Evolutionary conservation across 1,284 basidiomycete genomes (phyloP).

Genomic region (Austroboletus niveus): DNA sequence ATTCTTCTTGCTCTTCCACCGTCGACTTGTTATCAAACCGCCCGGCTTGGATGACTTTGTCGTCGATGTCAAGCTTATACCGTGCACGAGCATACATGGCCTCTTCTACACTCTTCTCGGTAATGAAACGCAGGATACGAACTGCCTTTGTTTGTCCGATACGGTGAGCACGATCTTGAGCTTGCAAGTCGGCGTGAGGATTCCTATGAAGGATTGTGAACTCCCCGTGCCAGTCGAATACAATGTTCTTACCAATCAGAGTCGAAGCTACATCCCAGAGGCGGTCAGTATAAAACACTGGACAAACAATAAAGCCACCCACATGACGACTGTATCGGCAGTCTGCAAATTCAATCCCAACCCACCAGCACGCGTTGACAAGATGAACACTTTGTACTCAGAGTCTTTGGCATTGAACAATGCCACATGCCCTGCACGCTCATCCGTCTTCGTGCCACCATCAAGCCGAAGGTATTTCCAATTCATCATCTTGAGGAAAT

Average conservation of each 20-base stretch:
- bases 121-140: constrained; percentile 94
- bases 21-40: constrained; percentile 99
- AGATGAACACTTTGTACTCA: constrained; percentile 91
- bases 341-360: constrained; percentile 97
- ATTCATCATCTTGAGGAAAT: constrained; percentile 89
- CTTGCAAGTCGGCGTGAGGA: constrained; percentile 97
- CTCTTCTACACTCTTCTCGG: constrained; percentile 97
- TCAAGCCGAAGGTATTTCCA: constrained; percentile 95
- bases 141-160: constrained; percentile 99
- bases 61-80: constrained; percentile 98
- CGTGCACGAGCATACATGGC: constrained; percentile 94
- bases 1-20: constrained; percentile 95
- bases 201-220: constrained; percentile 56
- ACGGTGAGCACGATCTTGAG: constrained; percentile 99
- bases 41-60: constrained; percentile 99
- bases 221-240: not conserved
- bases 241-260: constrained; percentile 64
- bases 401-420: constrained; percentile 92
- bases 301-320: constrained; percentile 39
- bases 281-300: constrained; percentile 7
- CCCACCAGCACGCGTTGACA: constrained; percentile 97
- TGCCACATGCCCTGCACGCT: constrained; percentile 88
- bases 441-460: constrained; percentile 97
- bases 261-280: constrained; percentile 65
- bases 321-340: constrained; percentile 99